Evolutionary conservation across 352 stramenopile genomes (phyloP).

Genomic region (Pythium myriotylum): DNA sequence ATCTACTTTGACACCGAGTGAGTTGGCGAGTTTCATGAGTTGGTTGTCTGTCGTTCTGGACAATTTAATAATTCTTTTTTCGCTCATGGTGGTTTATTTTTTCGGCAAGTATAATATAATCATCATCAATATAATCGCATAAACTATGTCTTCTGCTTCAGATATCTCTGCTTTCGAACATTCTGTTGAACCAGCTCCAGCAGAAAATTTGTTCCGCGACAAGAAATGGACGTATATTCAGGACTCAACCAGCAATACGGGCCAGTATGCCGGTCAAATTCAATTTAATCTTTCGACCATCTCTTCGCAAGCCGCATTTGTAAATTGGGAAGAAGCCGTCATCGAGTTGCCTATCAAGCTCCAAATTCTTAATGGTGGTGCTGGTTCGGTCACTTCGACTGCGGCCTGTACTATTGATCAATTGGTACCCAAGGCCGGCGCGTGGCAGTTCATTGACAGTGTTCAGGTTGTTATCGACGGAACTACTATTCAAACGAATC

Average conservation of each 20-base stretch:
- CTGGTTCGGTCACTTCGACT: conserved; percentile 22
- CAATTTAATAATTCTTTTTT: conserved; percentile 28
- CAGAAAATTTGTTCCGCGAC: conserved; percentile 21
- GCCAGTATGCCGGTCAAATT: conserved; percentile 24
- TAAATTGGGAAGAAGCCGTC: conserved; percentile 26
- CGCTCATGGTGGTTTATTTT: conserved; percentile 24
- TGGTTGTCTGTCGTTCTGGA: conserved; percentile 24
- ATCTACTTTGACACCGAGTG: conserved; percentile 24
- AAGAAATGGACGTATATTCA: conserved; percentile 31
- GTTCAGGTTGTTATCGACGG: conserved; percentile 24
- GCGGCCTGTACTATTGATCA: conserved; percentile 22
- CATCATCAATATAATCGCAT: conserved; percentile 25
- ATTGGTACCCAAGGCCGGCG: conserved; percentile 17
- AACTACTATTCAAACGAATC: conserved; percentile 21
- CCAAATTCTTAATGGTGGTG: conserved; percentile 27
- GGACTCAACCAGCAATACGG: conserved; percentile 22
- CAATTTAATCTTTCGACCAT: conserved; percentile 26
- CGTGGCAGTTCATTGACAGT: conserved; percentile 22
- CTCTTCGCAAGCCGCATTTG: conserved; percentile 21
- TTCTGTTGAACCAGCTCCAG: conserved; percentile 23
- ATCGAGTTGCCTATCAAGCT: conserved; percentile 24
- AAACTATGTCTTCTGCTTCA: conserved; percentile 23
- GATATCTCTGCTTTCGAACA: conserved; percentile 29
- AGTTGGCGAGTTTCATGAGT: conserved; percentile 24
- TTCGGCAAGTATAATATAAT: conserved; percentile 16